Percentiles rank a stretch among this genome's conserved stretches.
phyloP scores from a whole-genome alignment of 1,284 basidiomycete species.

The Apiotrichum domesticum region DNA sequence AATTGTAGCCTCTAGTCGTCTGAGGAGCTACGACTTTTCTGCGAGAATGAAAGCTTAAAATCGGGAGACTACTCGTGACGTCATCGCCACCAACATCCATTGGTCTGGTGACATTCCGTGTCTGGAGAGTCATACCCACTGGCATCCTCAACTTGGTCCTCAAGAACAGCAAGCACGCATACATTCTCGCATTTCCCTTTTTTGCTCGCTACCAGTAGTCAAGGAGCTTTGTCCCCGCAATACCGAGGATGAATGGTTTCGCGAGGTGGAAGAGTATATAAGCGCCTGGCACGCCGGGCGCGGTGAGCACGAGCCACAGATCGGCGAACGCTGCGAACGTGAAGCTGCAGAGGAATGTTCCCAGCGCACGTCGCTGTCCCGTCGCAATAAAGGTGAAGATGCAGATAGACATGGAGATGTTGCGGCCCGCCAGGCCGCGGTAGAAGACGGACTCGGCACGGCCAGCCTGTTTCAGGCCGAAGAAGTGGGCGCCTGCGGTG shows the following conservation, averaged over 20 bases:
- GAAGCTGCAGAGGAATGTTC: neutral
- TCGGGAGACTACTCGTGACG: too few species aligned
- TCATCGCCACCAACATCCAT: too few species aligned
- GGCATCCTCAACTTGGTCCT: too few species aligned
- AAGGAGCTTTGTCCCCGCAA: neutral
- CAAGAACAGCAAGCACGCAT: too few species aligned
- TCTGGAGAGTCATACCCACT: too few species aligned
- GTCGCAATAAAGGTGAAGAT: neutral
- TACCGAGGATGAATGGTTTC: neutral
- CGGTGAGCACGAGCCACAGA: neutral
- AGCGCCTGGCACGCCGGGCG: neutral
- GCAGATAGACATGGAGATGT: neutral
- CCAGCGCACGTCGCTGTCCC: slow-evolving; percentile 2
- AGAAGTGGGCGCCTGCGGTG: neutral
- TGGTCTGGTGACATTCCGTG: too few species aligned
- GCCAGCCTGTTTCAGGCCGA: neutral
- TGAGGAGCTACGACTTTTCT: too few species aligned
- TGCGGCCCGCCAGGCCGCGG: neutral
- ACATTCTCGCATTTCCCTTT: too few species aligned
- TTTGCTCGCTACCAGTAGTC: neutral
- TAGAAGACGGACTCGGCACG: neutral
- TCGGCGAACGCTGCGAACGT: neutral
- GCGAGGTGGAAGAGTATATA: neutral
- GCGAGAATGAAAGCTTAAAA: too few species aligned
- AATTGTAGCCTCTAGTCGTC: too few species aligned